phyloP scores from a whole-genome alignment of 441 rosid species.

The Adansonia gregorii region DNA sequence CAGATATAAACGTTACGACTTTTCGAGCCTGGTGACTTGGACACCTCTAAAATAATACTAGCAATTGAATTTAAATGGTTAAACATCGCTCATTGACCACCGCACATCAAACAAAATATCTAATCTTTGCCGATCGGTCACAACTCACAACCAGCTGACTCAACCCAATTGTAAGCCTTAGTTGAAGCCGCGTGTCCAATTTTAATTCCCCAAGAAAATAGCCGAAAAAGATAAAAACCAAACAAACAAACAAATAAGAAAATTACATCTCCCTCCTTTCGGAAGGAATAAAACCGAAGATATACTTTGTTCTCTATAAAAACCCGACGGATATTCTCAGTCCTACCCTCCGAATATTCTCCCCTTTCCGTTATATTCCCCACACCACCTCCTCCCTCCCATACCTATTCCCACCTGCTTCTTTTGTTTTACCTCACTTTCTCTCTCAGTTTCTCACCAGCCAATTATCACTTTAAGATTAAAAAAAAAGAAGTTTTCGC shows the following conservation, averaged over 20 bases:
- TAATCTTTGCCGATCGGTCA: no score
- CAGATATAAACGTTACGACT: no score
- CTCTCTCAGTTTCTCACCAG: conserved; percentile 19
- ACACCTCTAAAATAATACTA: no score
- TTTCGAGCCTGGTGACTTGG: no score
- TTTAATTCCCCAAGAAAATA: background rate
- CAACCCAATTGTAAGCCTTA: no score
- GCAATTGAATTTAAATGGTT: no score
- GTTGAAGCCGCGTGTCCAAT: background rate
- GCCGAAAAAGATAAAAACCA: background rate
- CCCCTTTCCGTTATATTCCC: conserved; percentile 43
- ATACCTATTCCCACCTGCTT: background rate
- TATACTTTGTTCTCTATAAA: conserved; percentile 31
- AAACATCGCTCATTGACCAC: no score
- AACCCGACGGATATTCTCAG: conserved; percentile 50
- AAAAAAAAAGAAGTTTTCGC: background rate
- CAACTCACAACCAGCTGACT: no score
- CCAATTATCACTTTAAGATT: conserved; percentile 11
- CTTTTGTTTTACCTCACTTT: conserved; percentile 14
- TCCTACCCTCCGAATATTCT: conserved; percentile 60
- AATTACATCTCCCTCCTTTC: background rate
- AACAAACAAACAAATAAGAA: background rate
- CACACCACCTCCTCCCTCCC: conserved; percentile 2
- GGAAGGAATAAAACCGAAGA: conserved; percentile 48
- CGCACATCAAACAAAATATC: no score